Conservation (phyloP, 495 filamentous ascomycete species). For the Penicillium angulare region DNA sequence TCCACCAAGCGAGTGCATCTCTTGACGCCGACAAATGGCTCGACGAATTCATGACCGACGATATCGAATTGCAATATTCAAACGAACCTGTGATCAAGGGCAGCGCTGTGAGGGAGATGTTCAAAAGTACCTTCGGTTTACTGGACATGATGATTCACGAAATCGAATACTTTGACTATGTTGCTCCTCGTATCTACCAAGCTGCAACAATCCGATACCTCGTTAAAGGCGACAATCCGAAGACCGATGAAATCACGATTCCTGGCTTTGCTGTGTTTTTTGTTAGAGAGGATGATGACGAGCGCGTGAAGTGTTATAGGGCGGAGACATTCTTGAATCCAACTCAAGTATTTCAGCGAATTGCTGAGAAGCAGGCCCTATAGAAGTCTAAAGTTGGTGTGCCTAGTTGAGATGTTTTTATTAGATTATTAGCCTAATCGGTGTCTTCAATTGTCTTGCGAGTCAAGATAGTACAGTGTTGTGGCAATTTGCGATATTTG, state of each 20-base stretch:
- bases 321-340: conserved; percentile 8
- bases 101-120: conserved; percentile 11
- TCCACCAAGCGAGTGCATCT: conserved; percentile 5
- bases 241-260: conserved; percentile 10
- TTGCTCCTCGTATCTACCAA: conserved; percentile 13
- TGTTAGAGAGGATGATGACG: background rate
- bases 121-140: conserved; percentile 5
- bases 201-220: conserved; percentile 11
- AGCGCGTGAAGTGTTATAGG: conserved; percentile 7
- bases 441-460: too few relatives aligned
- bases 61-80: conserved; percentile 11
- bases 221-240: conserved; percentile 5
- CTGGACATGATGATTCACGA: conserved; percentile 11
- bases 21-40: conserved; percentile 9
- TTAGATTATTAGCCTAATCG: too few relatives aligned
- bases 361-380: background rate
- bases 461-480: too few relatives aligned
- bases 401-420: too few relatives aligned
- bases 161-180: conserved; percentile 10
- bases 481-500: too few relatives aligned
- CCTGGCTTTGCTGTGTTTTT: conserved; percentile 7
- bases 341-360: conserved; percentile 9
- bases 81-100: conserved; percentile 9
- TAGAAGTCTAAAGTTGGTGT: too few relatives aligned
- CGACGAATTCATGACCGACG: conserved; percentile 12